phyloP scores from a whole-genome alignment of 2,329 filamentous ascomycete genomes.

The Fusarium sarcochroum region DNA sequence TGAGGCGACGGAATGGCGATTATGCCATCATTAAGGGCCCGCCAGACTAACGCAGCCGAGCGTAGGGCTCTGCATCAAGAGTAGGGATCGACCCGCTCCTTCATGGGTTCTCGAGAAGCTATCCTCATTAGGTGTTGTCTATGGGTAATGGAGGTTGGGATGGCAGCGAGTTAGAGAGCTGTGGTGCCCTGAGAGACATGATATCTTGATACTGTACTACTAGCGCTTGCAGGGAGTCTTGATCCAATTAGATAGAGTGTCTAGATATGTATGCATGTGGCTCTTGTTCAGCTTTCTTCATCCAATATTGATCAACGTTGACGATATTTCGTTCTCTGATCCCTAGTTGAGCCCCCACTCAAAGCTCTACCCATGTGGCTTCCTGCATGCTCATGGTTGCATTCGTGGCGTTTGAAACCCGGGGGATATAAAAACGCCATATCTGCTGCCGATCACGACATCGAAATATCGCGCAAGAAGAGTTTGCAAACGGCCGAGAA shows the following conservation, averaged over 20 bases:
- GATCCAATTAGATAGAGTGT: not conserved
- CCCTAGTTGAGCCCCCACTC: conserved; percentile 19
- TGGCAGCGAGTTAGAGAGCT: conserved; percentile 15
- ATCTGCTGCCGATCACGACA: conserved; percentile 46
- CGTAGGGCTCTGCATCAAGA: conserved; percentile 30
- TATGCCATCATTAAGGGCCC: conserved; percentile 48
- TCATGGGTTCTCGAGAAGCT: conserved; percentile 26
- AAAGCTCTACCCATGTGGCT: conserved; percentile 17
- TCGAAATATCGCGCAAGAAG: conserved; percentile 25
- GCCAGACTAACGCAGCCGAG: conserved; percentile 44
- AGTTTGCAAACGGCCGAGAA: conserved; percentile 27
- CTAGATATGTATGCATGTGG: not conserved
- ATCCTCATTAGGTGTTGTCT: conserved; percentile 27
- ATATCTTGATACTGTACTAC: conserved; percentile 1
- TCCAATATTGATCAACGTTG: not conserved
- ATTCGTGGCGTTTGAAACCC: conserved; percentile 36
- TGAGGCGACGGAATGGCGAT: conserved; percentile 28
- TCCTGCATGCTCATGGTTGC: conserved; percentile 5
- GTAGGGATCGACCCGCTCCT: conserved; percentile 43
- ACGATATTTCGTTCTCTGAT: not conserved
- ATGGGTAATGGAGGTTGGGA: conserved; percentile 27
- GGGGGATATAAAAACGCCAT: conserved; percentile 41
- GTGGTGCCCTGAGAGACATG: conserved; percentile 15
- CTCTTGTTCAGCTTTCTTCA: not conserved
- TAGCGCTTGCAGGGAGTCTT: conserved; percentile 11